These are phyloP conservation scores for Phylloporus gajari DNA, from an alignment of 1,284 basidiomycete genomes.

Conservation along the genomic window DNA sequence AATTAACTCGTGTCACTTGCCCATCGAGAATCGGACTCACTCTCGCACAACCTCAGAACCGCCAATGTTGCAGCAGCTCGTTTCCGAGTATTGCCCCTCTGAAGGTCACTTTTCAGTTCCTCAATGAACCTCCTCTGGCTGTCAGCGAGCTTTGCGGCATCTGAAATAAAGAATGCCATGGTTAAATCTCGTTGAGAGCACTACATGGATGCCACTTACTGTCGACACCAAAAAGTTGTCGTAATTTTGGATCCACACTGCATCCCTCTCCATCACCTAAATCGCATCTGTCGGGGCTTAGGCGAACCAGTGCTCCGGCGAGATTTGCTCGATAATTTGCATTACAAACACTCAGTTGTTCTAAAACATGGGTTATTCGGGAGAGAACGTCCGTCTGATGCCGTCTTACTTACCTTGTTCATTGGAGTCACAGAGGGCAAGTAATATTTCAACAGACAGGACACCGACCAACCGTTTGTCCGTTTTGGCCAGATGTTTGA, in stretches of 20 bases:
- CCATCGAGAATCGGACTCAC: neutral
- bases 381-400: neutral
- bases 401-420: slow-evolving; percentile 12
- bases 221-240: slow-evolving; percentile 30
- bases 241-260: slow-evolving; percentile 14
- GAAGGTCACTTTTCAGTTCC: slow-evolving; percentile 17
- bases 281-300: slow-evolving; percentile 2
- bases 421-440: slow-evolving; percentile 21
- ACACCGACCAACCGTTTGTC: slow-evolving; percentile 24
- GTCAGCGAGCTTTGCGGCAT: neutral
- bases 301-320: slow-evolving; percentile 20
- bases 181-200: neutral
- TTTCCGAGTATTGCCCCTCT: slow-evolving; percentile 12
- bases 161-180: slow-evolving; percentile 15
- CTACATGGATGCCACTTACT: slow-evolving; percentile 12
- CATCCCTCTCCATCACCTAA: neutral
- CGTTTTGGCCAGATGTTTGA: slow-evolving; percentile 27
- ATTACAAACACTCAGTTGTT: slow-evolving; percentile 11
- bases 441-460: slow-evolving; percentile 33
- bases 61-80: slow-evolving; percentile 22
- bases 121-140: slow-evolving; percentile 18
- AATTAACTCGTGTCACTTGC: neutral
- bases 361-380: slow-evolving; percentile 7
- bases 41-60: slow-evolving; percentile 16
- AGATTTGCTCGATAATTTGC: slow-evolving; percentile 28